These are phyloP conservation scores for Caloboletus firmus DNA, from an alignment of 1,284 basidiomycete species.

Conservation along the genomic window DNA sequence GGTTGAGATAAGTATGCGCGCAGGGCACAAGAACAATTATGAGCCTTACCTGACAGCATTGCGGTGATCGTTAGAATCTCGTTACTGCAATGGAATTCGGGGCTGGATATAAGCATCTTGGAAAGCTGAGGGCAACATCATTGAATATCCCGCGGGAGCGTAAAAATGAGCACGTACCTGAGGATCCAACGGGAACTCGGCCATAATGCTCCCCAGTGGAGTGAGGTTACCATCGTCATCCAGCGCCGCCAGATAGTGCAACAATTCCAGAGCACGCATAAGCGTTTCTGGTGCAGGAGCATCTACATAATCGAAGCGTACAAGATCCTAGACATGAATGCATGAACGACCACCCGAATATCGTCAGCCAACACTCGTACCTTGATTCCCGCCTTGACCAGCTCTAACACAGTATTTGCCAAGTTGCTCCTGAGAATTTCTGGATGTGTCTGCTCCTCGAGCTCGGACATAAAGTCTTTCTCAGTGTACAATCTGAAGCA, in stretches of 20 bases:
- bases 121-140: slow-evolving; percentile 55
- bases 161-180: slow-evolving; percentile 54
- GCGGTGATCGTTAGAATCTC: slow-evolving; percentile 95
- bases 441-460: slow-evolving; percentile 96
- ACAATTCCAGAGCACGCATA: slow-evolving; percentile 94
- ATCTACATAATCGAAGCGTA: slow-evolving; percentile 94
- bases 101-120: slow-evolving; percentile 92
- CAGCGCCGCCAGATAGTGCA: slow-evolving; percentile 91
- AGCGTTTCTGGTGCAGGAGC: slow-evolving; percentile 96
- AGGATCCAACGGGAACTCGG: slow-evolving; percentile 97
- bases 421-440: slow-evolving; percentile 93
- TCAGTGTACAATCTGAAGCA: slow-evolving; percentile 98
- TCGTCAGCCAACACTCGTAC: slow-evolving; percentile 32
- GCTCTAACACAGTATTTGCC: slow-evolving; percentile 91
- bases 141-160: neutral
- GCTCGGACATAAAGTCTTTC: slow-evolving; percentile 92
- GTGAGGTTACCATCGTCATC: slow-evolving; percentile 96
- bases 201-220: slow-evolving; percentile 88
- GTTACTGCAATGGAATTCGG: slow-evolving; percentile 95
- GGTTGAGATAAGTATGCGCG: slow-evolving; percentile 5
- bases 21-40: neutral
- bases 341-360: slow-evolving; percentile 6
- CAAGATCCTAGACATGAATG: slow-evolving; percentile 63
- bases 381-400: slow-evolving; percentile 92
- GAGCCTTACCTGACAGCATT: slow-evolving; percentile 82